Evolutionary conservation across 768 basidiomycete species (phyloP).

Genomic region (Naganishia vishniacii): DNA sequence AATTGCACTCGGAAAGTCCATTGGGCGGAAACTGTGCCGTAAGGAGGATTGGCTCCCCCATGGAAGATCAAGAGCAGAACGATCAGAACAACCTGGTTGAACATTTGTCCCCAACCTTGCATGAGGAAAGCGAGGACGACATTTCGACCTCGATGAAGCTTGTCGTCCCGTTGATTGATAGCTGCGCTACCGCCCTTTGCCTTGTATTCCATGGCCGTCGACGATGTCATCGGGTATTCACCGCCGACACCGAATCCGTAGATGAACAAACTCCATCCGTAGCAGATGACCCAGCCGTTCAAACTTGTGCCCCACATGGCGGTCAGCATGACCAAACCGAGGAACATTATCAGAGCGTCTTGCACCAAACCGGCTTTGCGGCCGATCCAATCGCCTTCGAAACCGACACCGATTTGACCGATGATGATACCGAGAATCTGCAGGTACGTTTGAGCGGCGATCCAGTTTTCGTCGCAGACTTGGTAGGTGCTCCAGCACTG

Average conservation of each 20-base stretch:
- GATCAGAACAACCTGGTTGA: slow-evolving; percentile 49
- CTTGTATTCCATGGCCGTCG: slow-evolving; percentile 48
- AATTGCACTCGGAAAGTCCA: slow-evolving; percentile 52
- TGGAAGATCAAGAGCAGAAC: slow-evolving; percentile 51
- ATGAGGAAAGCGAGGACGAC: slow-evolving; percentile 51
- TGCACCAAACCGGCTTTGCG: slow-evolving; percentile 49
- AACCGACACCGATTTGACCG: slow-evolving; percentile 48
- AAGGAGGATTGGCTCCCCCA: slow-evolving; percentile 41
- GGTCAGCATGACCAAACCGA: slow-evolving; percentile 51
- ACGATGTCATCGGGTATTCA: slow-evolving; percentile 51
- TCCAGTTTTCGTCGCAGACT: slow-evolving; percentile 47
- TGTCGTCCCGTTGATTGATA: slow-evolving; percentile 47
- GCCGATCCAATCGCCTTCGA: slow-evolving; percentile 52
- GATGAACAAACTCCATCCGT: slow-evolving; percentile 49
- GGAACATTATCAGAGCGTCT: slow-evolving; percentile 50
- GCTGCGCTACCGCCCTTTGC: slow-evolving; percentile 33
- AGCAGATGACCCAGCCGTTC: slow-evolving; percentile 51
- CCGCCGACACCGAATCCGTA: slow-evolving; percentile 48
- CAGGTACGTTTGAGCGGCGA: slow-evolving; percentile 46
- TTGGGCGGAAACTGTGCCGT: slow-evolving; percentile 45
- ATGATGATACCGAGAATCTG: slow-evolving; percentile 51
- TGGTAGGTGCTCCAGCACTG: slow-evolving; percentile 43
- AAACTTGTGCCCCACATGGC: slow-evolving; percentile 50
- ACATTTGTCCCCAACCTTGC: slow-evolving; percentile 51
- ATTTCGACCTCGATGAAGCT: slow-evolving; percentile 50